These are phyloP conservation scores for Leucosporidium creatinivorum DNA, from an alignment of 768 basidiomycete species.

Conservation along the genomic window DNA sequence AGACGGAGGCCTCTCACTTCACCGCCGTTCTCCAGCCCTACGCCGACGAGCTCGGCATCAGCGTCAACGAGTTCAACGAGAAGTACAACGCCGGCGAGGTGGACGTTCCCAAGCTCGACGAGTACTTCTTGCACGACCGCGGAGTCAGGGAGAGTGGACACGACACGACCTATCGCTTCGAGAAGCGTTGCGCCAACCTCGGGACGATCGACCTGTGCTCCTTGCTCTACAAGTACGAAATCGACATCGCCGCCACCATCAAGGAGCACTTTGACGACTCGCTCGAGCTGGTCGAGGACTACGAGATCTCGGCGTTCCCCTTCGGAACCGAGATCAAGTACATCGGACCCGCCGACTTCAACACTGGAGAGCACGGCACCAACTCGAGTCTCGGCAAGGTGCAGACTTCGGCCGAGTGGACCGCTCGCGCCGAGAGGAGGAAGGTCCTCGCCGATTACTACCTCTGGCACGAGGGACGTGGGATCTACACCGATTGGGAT, in stretches of 20 bases:
- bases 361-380: neutral
- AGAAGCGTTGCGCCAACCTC: conserved; percentile 93
- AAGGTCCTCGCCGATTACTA: conserved; percentile 81
- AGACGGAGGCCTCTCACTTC: conserved; percentile 97
- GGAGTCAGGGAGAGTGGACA: conserved; percentile 90
- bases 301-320: conserved; percentile 84
- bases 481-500: conserved; percentile 93
- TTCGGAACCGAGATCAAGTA: conserved; percentile 54
- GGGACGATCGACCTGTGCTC: conserved; percentile 94
- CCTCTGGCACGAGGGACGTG: conserved; percentile 94
- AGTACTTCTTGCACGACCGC: conserved; percentile 71
- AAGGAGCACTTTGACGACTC: conserved; percentile 89
- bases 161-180: conserved; percentile 74
- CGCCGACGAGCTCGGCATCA: conserved; percentile 83
- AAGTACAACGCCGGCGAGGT: conserved; percentile 81
- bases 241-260: conserved; percentile 97
- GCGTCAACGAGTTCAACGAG: conserved; percentile 92
- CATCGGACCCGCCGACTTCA: conserved; percentile 43
- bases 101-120: conserved; percentile 81
- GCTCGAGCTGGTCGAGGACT: conserved; percentile 86
- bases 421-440: conserved; percentile 74
- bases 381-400: conserved; percentile 19
- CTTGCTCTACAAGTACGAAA: conserved; percentile 95
- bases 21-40: conserved; percentile 95
- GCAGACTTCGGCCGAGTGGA: conserved; percentile 79